A percentile compares a stretch with the other conserved stretches of the same genome.
These are phyloP conservation scores for Ceratobasidium theobromae DNA, from an alignment of 1,284 basidiomycete species.

Conservation along the genomic window DNA sequence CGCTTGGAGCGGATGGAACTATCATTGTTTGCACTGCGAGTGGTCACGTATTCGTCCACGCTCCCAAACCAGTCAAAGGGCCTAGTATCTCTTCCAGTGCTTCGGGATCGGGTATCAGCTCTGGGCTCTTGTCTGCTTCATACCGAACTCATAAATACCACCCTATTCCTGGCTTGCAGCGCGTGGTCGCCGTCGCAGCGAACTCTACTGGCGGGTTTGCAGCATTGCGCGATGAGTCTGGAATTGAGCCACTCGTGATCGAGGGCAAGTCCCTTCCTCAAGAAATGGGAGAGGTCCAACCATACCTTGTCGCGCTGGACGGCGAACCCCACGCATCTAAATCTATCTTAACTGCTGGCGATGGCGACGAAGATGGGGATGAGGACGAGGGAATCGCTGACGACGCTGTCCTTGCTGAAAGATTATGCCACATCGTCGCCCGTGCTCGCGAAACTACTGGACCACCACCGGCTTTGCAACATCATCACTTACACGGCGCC, in stretches of 20 bases:
- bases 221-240: slow-evolving; percentile 77
- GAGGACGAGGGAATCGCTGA: slow-evolving; percentile 43
- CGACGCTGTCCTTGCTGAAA: slow-evolving; percentile 43
- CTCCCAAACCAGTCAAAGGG: slow-evolving; percentile 47
- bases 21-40: slow-evolving; percentile 93
- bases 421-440: slow-evolving; percentile 43
- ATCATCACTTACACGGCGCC: slow-evolving; percentile 51
- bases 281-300: slow-evolving; percentile 60
- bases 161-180: slow-evolving; percentile 79
- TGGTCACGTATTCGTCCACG: slow-evolving; percentile 89
- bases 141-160: slow-evolving; percentile 78
- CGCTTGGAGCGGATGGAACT: slow-evolving; percentile 83
- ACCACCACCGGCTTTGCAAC: slow-evolving; percentile 14
- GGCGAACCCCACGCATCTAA: not conserved
- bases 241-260: slow-evolving; percentile 55
- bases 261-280: slow-evolving; percentile 63
- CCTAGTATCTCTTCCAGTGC: not conserved
- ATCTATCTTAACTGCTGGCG: slow-evolving; percentile 36
- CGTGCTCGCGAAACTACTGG: slow-evolving; percentile 13
- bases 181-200: slow-evolving; percentile 79
- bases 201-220: slow-evolving; percentile 90
- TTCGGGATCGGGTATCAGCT: not conserved
- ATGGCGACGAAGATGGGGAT: slow-evolving; percentile 46
- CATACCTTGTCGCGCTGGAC: slow-evolving; percentile 7
- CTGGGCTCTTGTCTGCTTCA: not conserved